Evolutionary conservation across 441 rosid genomes (phyloP).

Genomic region (Bruguiera hainesii): DNA sequence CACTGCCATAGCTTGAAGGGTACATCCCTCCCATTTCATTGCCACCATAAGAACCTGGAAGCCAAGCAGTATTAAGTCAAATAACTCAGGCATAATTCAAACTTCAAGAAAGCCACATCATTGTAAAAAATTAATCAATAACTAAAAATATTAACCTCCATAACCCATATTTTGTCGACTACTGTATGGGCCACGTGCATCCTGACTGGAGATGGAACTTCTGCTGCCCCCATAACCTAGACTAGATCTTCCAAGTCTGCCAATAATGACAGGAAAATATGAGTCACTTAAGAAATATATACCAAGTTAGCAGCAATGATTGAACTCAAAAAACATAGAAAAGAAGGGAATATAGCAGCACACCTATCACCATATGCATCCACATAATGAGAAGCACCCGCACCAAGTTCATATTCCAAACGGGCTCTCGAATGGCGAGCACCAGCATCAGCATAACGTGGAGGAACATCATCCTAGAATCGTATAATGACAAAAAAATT

Average conservation of each 20-base stretch:
- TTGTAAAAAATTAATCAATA: not conserved
- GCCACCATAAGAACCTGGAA: conserved; percentile 80
- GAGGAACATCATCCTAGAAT: conserved; percentile 78
- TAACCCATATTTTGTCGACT: conserved; percentile 78
- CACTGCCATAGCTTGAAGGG: conserved; percentile 70
- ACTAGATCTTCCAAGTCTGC: conserved; percentile 73
- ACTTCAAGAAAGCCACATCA: conserved; percentile 1
- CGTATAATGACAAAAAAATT: conserved; percentile 11
- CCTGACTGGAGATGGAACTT: conserved; percentile 66
- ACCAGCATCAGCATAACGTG: conserved; percentile 67
- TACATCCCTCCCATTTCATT: conserved; percentile 75
- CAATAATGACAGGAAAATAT: conserved; percentile 24
- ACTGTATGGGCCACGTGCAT: conserved; percentile 71
- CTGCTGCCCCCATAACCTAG: conserved; percentile 82
- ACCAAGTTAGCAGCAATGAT: not conserved
- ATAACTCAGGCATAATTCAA: conserved; percentile 4
- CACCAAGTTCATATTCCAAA: conserved; percentile 70
- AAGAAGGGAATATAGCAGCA: conserved; percentile 7
- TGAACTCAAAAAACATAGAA: not conserved
- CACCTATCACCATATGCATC: conserved; percentile 89
- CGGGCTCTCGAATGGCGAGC: conserved; percentile 87
- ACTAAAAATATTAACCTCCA: conserved; percentile 51
- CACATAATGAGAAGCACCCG: conserved; percentile 63
- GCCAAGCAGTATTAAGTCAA: conserved; percentile 11
- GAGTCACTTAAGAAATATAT: conserved; percentile 4